These are phyloP conservation scores for Penstemon newberryi DNA, from an alignment of 257 asterid species.

Conservation along the genomic window DNA sequence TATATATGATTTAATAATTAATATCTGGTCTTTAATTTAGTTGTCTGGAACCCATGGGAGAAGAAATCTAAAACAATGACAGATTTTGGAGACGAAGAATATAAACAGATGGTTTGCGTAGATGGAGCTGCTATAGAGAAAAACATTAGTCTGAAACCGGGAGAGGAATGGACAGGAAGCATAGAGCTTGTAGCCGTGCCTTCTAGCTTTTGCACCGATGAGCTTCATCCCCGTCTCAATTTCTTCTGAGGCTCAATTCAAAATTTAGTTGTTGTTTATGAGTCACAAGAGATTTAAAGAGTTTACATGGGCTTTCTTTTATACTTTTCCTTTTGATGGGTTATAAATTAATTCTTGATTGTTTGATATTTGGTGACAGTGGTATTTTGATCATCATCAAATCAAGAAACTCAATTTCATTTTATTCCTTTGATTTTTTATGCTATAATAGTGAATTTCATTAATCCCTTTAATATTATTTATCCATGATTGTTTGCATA, in stretches of 20 bases:
- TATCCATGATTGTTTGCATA: no score
- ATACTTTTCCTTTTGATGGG: no score
- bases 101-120: conserved; percentile 82
- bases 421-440: no score
- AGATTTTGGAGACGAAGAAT: conserved; percentile 87
- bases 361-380: no score
- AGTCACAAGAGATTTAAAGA: no score
- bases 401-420: no score
- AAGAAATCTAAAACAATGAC: conserved; percentile 81
- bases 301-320: no score
- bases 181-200: conserved; percentile 73
- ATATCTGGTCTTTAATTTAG: conserved; percentile 31
- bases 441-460: no score
- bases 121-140: conserved; percentile 80
- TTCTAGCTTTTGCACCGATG: conserved; percentile 73
- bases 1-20: not conserved
- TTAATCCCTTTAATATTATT: no score
- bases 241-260: conserved; percentile 32
- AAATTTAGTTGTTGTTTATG: no score
- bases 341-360: no score
- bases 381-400: no score
- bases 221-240: conserved; percentile 45
- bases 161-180: conserved; percentile 88
- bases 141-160: conserved; percentile 67
- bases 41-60: conserved; percentile 98